These are phyloP conservation scores for Tardiomyces digboiensis DNA, from an alignment of 1,139 yeast genomes.

Conservation along the genomic window DNA sequence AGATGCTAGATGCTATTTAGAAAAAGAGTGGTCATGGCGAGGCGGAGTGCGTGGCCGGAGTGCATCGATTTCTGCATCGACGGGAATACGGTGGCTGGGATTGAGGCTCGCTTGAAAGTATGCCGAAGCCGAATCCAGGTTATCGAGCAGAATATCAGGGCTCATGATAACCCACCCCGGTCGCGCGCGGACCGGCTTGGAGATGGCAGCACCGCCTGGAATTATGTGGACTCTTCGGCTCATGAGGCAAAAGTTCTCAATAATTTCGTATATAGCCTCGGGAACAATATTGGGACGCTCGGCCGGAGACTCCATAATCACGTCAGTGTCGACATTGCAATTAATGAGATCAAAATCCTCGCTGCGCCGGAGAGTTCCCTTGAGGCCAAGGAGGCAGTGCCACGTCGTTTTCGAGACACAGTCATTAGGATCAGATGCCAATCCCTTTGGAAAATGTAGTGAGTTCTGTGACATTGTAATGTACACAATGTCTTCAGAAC, in stretches of 20 bases:
- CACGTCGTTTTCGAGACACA: constrained; percentile 35
- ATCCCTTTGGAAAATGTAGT: constrained; percentile 15
- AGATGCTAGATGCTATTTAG: neutral
- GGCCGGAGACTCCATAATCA: constrained; percentile 43
- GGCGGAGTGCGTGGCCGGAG: constrained; percentile 79
- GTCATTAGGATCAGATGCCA: constrained; percentile 28
- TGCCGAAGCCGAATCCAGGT: constrained; percentile 41
- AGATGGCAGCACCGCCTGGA: constrained; percentile 43
- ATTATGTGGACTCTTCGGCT: constrained; percentile 76
- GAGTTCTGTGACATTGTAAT: constrained; percentile 34
- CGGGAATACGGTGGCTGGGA: constrained; percentile 48
- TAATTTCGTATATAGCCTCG: constrained; percentile 63
- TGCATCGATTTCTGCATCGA: constrained; percentile 61
- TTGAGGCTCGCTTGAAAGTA: constrained; percentile 32
- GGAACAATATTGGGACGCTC: constrained; percentile 49
- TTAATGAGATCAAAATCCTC: constrained; percentile 79
- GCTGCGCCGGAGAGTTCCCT: constrained; percentile 85
- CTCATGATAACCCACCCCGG: constrained; percentile 90
- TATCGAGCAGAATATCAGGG: constrained; percentile 71
- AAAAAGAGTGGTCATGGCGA: constrained; percentile 6
- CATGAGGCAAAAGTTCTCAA: constrained; percentile 85
- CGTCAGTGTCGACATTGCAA: constrained; percentile 87
- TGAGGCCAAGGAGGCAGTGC: constrained; percentile 98
- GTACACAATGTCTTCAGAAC: constrained; percentile 76
- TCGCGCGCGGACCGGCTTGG: constrained; percentile 58